Evolutionary conservation across 2,329 filamentous ascomycete species (phyloP).

Genomic region (Colletotrichum brevisporum): DNA sequence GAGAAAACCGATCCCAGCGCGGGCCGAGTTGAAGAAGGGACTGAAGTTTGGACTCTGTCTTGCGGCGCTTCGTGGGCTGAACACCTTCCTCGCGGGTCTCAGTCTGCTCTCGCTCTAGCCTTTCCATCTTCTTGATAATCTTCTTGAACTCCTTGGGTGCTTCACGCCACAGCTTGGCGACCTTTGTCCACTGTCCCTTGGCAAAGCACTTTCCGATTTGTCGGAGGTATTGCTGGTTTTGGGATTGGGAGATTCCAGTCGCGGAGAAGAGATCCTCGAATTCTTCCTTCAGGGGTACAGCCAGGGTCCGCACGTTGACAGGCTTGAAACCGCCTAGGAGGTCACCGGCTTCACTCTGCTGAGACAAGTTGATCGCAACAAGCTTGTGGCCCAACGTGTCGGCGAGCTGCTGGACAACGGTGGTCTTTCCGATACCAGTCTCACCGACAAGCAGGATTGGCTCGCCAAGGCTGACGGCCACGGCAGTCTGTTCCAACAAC

Average conservation of each 20-base stretch:
- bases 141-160: slow-evolving; percentile 89
- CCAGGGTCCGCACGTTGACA: slow-evolving; percentile 88
- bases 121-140: slow-evolving; percentile 70
- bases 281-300: slow-evolving; percentile 91
- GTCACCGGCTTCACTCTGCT: slow-evolving; percentile 98
- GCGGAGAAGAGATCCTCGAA: slow-evolving; percentile 91
- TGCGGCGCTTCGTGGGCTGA: slow-evolving; percentile 79
- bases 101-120: slow-evolving; percentile 57
- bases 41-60: slow-evolving; percentile 77
- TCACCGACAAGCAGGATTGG: slow-evolving; percentile 96
- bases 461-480: slow-evolving; percentile 86
- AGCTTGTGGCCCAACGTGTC: slow-evolving; percentile 87
- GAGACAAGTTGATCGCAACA: slow-evolving; percentile 94
- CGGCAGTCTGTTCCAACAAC: slow-evolving; percentile 89
- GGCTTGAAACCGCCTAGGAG: slow-evolving; percentile 96
- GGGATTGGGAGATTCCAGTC: slow-evolving; percentile 87
- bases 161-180: slow-evolving; percentile 89
- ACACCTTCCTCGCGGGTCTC: slow-evolving; percentile 53
- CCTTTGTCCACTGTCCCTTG: slow-evolving; percentile 88
- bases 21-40: slow-evolving; percentile 69
- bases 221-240: slow-evolving; percentile 89
- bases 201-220: slow-evolving; percentile 84
- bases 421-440: slow-evolving; percentile 98
- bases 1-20: slow-evolving; percentile 86
- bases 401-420: slow-evolving; percentile 92